These are phyloP conservation scores for Sporobolomyces pararoseus DNA, from an alignment of 768 basidiomycete genomes.

Conservation along the genomic window DNA sequence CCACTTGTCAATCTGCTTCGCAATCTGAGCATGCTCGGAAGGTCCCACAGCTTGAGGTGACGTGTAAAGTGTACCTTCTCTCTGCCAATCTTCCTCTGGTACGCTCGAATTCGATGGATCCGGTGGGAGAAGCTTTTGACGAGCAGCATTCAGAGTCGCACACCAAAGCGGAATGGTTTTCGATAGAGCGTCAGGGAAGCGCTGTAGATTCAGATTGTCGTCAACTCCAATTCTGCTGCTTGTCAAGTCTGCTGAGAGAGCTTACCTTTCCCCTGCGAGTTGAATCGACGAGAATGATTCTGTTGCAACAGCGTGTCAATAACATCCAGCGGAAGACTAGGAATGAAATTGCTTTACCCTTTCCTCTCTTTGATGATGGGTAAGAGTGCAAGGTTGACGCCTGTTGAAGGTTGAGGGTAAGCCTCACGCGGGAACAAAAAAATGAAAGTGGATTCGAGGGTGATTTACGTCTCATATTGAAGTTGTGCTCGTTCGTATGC, in stretches of 20 bases:
- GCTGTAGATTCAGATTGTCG: constrained; percentile 44
- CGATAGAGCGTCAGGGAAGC: constrained; percentile 86
- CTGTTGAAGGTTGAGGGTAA: no score
- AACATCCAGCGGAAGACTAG: background rate
- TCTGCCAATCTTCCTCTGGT: constrained; percentile 56
- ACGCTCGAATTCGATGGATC: constrained; percentile 22
- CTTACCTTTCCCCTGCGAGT: constrained; percentile 75
- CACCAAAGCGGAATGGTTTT: constrained; percentile 97
- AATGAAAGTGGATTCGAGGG: constrained; percentile 55
- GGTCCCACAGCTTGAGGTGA: constrained; percentile 41
- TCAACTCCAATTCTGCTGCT: background rate
- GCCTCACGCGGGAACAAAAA: constrained; percentile 68
- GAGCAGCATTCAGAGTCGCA: constrained; percentile 66
- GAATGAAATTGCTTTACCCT: constrained; percentile 55
- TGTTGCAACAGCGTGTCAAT: constrained; percentile 46
- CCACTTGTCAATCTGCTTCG: constrained; percentile 63
- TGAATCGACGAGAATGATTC: constrained; percentile 83
- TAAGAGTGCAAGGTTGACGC: constrained; percentile 78
- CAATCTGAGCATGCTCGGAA: constrained; percentile 79
- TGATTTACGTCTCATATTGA: constrained; percentile 78
- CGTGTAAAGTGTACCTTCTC: constrained; percentile 28
- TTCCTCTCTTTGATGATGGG: constrained; percentile 56
- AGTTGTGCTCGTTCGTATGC: constrained; percentile 41
- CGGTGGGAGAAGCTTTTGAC: constrained; percentile 22
- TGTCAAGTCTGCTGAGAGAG: no score